phyloP scores from a whole-genome alignment of 257 asterid species.

The Solanum chiquidenum region DNA sequence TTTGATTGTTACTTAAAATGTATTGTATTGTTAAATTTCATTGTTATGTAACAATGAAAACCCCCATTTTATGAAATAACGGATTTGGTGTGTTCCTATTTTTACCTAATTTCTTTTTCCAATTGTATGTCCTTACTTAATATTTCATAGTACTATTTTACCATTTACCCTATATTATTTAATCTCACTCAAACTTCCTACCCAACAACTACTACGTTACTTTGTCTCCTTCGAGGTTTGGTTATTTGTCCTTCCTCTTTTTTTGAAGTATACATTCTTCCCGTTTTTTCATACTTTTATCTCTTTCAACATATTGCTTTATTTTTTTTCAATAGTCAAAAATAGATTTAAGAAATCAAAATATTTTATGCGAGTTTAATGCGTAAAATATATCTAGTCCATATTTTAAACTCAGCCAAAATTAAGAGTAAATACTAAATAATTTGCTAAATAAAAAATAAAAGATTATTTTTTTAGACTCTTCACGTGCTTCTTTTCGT shows the following conservation, averaged over 20 bases:
- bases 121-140: background rate
- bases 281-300: background rate
- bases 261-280: background rate
- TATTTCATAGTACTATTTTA: too few species aligned
- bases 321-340: background rate
- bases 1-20: background rate
- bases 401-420: background rate
- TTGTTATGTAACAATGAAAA: too few species aligned
- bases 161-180: background rate
- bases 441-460: background rate
- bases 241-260: background rate
- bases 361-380: background rate
- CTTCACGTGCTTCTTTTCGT: too few species aligned
- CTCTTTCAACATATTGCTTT: background rate
- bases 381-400: background rate
- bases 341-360: background rate
- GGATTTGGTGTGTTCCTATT: too few species aligned
- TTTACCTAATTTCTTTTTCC: too few species aligned
- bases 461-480: background rate
- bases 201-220: background rate
- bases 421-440: too few species aligned
- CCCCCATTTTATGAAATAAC: background rate
- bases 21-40: too few species aligned
- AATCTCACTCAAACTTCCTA: background rate
- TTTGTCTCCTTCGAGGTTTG: background rate